phyloP scores from a whole-genome alignment of 768 basidiomycete genomes.

The Pleurotus pulmonarius region DNA sequence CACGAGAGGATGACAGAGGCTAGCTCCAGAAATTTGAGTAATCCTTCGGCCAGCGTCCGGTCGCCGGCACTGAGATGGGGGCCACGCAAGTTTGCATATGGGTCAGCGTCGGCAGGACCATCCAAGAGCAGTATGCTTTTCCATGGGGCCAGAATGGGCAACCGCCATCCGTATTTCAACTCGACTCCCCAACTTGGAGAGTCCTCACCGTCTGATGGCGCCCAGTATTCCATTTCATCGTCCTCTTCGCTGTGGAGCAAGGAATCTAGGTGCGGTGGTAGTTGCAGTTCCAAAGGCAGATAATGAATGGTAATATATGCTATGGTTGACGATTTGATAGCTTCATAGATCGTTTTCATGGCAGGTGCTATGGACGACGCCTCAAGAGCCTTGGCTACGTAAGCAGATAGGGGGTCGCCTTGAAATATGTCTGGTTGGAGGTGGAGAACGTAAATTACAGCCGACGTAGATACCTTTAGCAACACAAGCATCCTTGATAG shows the following conservation, averaged over 20 bases:
- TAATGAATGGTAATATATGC: constrained; percentile 77
- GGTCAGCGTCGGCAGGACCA: constrained; percentile 49
- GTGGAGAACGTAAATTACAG: not conserved
- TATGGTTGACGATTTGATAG: constrained; percentile 71
- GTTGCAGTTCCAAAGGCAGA: constrained; percentile 80
- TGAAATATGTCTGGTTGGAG: constrained; percentile 9
- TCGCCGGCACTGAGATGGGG: constrained; percentile 64
- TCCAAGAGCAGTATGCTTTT: constrained; percentile 83
- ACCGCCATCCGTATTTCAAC: constrained; percentile 66
- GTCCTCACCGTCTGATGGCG: constrained; percentile 46
- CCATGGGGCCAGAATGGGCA: constrained; percentile 83
- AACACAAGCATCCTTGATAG: constrained; percentile 67
- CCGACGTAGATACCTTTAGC: constrained; percentile 47
- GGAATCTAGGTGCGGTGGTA: constrained; percentile 76
- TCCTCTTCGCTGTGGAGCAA: constrained; percentile 67
- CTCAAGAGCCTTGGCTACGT: constrained; percentile 53
- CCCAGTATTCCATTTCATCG: constrained; percentile 46
- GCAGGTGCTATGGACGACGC: constrained; percentile 70
- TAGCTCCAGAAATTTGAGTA: constrained; percentile 72
- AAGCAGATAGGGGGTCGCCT: constrained; percentile 63
- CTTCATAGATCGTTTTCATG: constrained; percentile 78
- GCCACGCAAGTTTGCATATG: constrained; percentile 55
- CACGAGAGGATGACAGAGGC: constrained; percentile 76
- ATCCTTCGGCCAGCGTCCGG: constrained; percentile 60
- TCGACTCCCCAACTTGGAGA: constrained; percentile 61